Conservation (phyloP, 2,329 filamentous ascomycete species). For the Fusarium globosum region DNA sequence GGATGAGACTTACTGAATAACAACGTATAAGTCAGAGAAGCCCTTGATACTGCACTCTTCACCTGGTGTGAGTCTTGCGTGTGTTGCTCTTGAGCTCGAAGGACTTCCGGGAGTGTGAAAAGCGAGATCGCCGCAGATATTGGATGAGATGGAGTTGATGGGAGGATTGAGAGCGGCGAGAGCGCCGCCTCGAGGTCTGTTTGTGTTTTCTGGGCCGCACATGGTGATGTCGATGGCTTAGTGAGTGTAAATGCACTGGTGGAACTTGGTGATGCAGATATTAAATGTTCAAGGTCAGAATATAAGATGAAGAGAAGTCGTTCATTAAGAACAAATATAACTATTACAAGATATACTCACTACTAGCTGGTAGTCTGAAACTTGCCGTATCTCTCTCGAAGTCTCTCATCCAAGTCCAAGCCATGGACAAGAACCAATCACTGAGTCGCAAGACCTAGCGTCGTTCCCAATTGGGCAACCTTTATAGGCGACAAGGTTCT, state of each 20-base stretch:
- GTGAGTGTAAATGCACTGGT: background rate
- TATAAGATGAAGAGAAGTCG: background rate
- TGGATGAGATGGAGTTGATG: slow-evolving; percentile 19
- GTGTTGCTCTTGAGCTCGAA: slow-evolving; percentile 53
- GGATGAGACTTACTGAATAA: slow-evolving; percentile 56
- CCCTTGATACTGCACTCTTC: slow-evolving; percentile 24
- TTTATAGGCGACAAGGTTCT: background rate
- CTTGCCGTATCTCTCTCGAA: slow-evolving; percentile 29
- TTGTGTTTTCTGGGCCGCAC: slow-evolving; percentile 58
- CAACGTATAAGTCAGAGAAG: slow-evolving; percentile 49
- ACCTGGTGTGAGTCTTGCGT: slow-evolving; percentile 54
- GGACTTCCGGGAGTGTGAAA: slow-evolving; percentile 58
- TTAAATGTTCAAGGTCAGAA: accelerated
- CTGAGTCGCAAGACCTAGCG: slow-evolving; percentile 15
- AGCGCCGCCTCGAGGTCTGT: slow-evolving; percentile 58
- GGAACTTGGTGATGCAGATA: background rate
- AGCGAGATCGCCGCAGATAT: slow-evolving; percentile 52
- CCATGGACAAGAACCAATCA: slow-evolving; percentile 45
- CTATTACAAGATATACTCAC: background rate
- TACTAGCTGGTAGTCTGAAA: background rate
- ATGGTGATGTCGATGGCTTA: slow-evolving; percentile 48
- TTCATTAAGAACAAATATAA: background rate
- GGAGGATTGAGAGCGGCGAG: slow-evolving; percentile 56
- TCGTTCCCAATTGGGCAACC: slow-evolving; percentile 44
- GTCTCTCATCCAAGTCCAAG: slow-evolving; percentile 20